Evolutionary conservation across 164 flowering plant genomes (phyloP), one percentile per base, ranked within the genome.

Genomic region (Stephania yunnanensis): DNA sequence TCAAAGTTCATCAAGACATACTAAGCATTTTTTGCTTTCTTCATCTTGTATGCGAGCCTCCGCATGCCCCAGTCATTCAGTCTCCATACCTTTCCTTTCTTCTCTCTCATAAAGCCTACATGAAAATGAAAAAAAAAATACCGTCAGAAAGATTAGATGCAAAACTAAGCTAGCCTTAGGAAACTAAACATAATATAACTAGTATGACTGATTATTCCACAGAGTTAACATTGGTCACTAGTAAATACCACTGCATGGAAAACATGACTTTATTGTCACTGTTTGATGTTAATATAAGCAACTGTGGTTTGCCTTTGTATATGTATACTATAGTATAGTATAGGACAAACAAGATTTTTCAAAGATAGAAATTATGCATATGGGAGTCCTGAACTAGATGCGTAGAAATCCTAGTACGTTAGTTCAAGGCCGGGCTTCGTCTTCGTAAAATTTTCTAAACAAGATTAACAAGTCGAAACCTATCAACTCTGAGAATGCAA

Each of bases 1-100:
- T 25, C 25, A 25, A 25, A 25, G 25, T 25, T 25, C 25, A 25
- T 25, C 25, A 25, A 25, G 25, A 25, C 25, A 25, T 25, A 25
- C 25, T 25, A 25, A 25, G 25, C 25, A 25, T 25, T 25, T 25
- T 25, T 25, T 25, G 25, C 25, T 25, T 25, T 25, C 25, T 25
- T 25, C 0, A 25, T 25, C 25, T 25, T 25, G 25, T 0, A 25
- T 25, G 25, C 25, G 25, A 25, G 25, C 25, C 25, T 25, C 25
- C 25, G 25, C 25, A 25, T 25, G 25, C 25, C 25, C n/a, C n/a
- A n/a, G n/a, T n/a, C n/a, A n/a, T n/a, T n/a, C n/a, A n/a, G n/a
- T n/a, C n/a, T n/a, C n/a, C 74, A 84, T 75, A 89, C 53, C 94
- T 97, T 70, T 89, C 90, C 82, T 92, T 89, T 90, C 82, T 92